Evolutionary conservation across 331 rosid species (phyloP).

Genomic region (Dryas integrifolia): DNA sequence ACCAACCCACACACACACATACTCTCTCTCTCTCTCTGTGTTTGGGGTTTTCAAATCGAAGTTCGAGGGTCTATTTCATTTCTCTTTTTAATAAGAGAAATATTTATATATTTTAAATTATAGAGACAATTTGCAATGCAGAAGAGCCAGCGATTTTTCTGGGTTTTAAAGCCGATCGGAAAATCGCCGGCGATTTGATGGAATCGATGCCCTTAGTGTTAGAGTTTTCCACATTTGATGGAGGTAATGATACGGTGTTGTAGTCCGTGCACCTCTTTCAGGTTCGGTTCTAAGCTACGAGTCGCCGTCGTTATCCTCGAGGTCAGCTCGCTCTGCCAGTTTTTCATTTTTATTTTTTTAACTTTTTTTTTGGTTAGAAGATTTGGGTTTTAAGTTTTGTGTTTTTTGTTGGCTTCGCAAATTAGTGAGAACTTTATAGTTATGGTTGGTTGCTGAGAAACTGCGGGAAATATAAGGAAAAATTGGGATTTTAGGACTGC

Average conservation of each 20-base stretch:
- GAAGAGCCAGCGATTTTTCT: conserved; percentile 37
- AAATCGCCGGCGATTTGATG: conserved; percentile 69
- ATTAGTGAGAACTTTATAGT: not conserved
- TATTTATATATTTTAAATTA: not conserved
- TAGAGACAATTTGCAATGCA: conserved; percentile 43
- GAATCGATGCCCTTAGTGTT: conserved; percentile 40
- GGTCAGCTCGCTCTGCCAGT: conserved; percentile 48
- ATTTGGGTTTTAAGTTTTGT: conserved; percentile 19
- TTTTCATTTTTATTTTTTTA: not conserved
- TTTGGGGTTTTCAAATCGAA: conserved; percentile 11
- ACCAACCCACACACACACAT: not conserved
- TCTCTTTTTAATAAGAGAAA: not conserved
- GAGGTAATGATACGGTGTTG: conserved; percentile 56
- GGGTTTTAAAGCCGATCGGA: conserved; percentile 50
- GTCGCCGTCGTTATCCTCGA: conserved; percentile 44
- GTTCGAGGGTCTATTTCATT: not conserved
- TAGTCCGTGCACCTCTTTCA: conserved; percentile 42
- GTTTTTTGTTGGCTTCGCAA: not conserved
- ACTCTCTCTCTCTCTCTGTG: not conserved
- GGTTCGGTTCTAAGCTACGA: conserved; percentile 49
- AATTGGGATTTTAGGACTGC: conserved; percentile 22
- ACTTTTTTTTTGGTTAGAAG: not conserved
- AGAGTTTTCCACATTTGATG: conserved; percentile 45
- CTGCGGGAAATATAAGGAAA: conserved; percentile 15
- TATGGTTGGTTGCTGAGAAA: conserved; percentile 27